Evolutionary conservation across 805 yeast genomes (phyloP), one percentile per base, ranked within the genome.

Genomic region (Cyberlindnera samutprakarnensis): DNA sequence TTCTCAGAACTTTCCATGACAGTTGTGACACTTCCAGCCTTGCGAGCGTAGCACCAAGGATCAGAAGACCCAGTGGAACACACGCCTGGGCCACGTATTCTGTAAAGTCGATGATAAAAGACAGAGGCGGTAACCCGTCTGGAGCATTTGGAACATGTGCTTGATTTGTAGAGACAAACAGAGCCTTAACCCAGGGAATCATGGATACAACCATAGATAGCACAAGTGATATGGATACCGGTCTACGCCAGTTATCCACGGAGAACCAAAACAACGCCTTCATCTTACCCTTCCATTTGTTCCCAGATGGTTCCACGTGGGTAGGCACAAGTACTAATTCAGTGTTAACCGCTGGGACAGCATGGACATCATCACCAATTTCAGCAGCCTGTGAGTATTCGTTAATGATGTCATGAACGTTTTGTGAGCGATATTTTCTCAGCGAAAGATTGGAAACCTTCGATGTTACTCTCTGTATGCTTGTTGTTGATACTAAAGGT

Each of bases 11-110:
- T n/a, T 38, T 32, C 14, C 30, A 22, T 32, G 52, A 88, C 61
- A 14, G 64, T 53, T n/a, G 67, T 11, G 68, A 70, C 23, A 86
- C 60, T 36, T 72, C 61, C 28, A 90, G 65, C 31, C 96, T 62
- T 2, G 96, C 82, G 28, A 90, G 74, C 6, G 96, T 87, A 4
- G 90, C 95, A 2, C 98, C 98, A 17, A 92, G 57, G 30, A 92
- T 53, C 31, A 86, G 54, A 37, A 90, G 64, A 5, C 97, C 98
- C 34, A 86, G 61, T 2, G 96, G 97, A 21, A 90, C 97, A 26
- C 85, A 77, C 0, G 96, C 95, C 3, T 77, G 75, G 1, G 95
- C 95, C 4, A 92, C 61, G 51, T 88, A 92, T 8, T 71, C 52
- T 2, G 88, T 64, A 38, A 76, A 75, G 51, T 90, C 96, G 72